phyloP scores from a whole-genome alignment of 2,329 filamentous ascomycete genomes.

The Pyrenophora graminea region DNA sequence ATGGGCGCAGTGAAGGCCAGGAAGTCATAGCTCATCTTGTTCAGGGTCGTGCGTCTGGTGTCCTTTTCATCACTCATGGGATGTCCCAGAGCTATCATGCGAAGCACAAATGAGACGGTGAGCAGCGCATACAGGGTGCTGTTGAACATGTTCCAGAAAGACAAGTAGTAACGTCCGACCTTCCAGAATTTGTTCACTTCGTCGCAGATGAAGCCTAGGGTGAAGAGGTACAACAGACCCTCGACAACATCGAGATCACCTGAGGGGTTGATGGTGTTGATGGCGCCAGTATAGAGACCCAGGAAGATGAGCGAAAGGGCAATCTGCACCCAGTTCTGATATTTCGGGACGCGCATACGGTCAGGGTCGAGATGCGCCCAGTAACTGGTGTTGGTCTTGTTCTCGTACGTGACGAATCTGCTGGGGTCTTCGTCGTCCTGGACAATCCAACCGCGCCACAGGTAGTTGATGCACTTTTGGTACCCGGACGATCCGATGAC shows the following conservation, averaged over 20 bases:
- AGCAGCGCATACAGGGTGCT: constrained; percentile 78
- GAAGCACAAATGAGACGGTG: constrained; percentile 74
- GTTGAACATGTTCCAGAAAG: constrained; percentile 98
- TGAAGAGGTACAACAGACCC: constrained; percentile 85
- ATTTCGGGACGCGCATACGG: constrained; percentile 87
- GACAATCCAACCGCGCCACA: constrained; percentile 96
- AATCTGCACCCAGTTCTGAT: constrained; percentile 90
- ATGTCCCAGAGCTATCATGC: constrained; percentile 76
- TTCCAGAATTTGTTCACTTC: constrained; percentile 91
- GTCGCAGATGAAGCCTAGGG: constrained; percentile 85
- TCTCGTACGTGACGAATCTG: constrained; percentile 85
- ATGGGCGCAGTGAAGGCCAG: constrained; percentile 90
- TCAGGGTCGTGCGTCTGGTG: constrained; percentile 63
- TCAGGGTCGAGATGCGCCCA: constrained; percentile 88
- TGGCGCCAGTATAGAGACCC: constrained; percentile 81
- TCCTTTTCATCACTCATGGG: constrained; percentile 49
- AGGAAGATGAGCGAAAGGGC: constrained; percentile 83
- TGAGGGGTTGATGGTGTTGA: constrained; percentile 87
- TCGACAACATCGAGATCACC: constrained; percentile 87
- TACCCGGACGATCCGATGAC: constrained; percentile 93
- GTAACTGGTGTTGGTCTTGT: constrained; percentile 78
- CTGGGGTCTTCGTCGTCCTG: constrained; percentile 90
- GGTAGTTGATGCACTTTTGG: constrained; percentile 89
- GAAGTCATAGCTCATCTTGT: constrained; percentile 88
- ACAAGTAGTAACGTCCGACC: constrained; percentile 85